Evolutionary conservation across 352 stramenopile genomes (phyloP).

Genomic region (Phytopythium kandeliae): DNA sequence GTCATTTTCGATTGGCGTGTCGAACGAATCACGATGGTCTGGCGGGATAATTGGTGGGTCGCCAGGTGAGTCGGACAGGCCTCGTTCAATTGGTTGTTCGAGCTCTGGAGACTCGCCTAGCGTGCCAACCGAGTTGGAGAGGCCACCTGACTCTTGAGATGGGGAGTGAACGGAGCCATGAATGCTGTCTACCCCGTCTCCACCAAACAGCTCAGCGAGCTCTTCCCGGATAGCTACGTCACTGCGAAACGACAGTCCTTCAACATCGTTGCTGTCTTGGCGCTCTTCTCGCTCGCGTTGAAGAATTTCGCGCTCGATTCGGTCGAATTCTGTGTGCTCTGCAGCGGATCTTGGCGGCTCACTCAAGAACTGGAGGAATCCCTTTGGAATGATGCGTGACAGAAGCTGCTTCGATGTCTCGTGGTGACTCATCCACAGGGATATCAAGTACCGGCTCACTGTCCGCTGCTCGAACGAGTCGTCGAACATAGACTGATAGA

Average conservation of each 20-base stretch:
- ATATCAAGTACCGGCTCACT: slow-evolving; percentile 93
- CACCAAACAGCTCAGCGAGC: not conserved
- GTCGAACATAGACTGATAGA: slow-evolving; percentile 92
- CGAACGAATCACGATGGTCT: slow-evolving; percentile 32
- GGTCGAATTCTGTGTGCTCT: slow-evolving; percentile 86
- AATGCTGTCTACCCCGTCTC: not conserved
- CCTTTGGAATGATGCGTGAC: slow-evolving; percentile 83
- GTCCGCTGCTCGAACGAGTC: slow-evolving; percentile 90
- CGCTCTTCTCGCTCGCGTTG: slow-evolving; percentile 31
- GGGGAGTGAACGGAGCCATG: not conserved
- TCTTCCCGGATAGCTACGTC: slow-evolving; percentile 19
- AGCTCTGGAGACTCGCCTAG: slow-evolving; percentile 6
- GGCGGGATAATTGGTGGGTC: slow-evolving; percentile 30
- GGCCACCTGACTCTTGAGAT: not conserved
- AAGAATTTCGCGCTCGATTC: slow-evolving; percentile 68
- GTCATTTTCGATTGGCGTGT: slow-evolving; percentile 50
- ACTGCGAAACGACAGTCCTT: slow-evolving; percentile 28
- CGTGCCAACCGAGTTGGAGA: slow-evolving; percentile 6
- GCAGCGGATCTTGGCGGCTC: slow-evolving; percentile 71
- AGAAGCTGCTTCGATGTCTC: slow-evolving; percentile 87
- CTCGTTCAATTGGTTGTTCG: not conserved
- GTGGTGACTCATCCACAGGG: slow-evolving; percentile 92
- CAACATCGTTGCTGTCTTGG: slow-evolving; percentile 22
- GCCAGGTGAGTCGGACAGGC: slow-evolving; percentile 24
- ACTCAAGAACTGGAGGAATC: slow-evolving; percentile 86